Evolutionary conservation across 441 rosid species (phyloP).

Genomic region (Syzygium malaccense): DNA sequence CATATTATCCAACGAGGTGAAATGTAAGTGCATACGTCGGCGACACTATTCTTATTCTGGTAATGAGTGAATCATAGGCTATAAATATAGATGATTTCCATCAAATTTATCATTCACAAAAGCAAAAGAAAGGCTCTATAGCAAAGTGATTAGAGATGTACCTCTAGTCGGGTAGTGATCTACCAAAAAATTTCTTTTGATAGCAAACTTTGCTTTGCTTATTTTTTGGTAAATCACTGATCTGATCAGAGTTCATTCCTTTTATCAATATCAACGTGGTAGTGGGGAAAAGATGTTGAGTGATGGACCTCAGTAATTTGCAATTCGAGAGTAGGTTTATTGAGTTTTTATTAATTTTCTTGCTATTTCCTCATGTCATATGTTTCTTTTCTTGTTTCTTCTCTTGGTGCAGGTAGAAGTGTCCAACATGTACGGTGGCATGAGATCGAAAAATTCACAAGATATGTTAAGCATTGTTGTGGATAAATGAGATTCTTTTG

Average conservation of each 20-base stretch:
- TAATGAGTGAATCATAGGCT: too few species aligned
- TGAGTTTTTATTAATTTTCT: background rate
- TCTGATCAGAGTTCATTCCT: background rate
- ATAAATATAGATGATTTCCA: too few species aligned
- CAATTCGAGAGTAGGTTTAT: background rate
- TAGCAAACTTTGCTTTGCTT: background rate
- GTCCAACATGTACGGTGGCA: background rate
- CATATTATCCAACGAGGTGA: too few species aligned
- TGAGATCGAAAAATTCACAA: background rate
- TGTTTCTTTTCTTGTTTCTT: too few species aligned
- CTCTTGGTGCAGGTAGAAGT: background rate
- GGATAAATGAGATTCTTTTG: background rate
- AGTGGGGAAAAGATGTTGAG: too few species aligned
- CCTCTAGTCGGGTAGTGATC: too few species aligned
- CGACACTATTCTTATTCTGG: too few species aligned
- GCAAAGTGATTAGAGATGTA: too few species aligned
- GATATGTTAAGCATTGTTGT: background rate
- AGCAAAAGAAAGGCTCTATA: too few species aligned
- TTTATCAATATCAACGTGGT: background rate
- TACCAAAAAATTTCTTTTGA: background rate
- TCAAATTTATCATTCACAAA: too few species aligned
- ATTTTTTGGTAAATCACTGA: background rate
- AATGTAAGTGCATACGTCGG: too few species aligned
- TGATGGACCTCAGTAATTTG: background rate
- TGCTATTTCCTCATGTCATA: background rate